phyloP scores from a whole-genome alignment of 2,329 filamentous ascomycete species.

The Arthrocladium fulminans region DNA sequence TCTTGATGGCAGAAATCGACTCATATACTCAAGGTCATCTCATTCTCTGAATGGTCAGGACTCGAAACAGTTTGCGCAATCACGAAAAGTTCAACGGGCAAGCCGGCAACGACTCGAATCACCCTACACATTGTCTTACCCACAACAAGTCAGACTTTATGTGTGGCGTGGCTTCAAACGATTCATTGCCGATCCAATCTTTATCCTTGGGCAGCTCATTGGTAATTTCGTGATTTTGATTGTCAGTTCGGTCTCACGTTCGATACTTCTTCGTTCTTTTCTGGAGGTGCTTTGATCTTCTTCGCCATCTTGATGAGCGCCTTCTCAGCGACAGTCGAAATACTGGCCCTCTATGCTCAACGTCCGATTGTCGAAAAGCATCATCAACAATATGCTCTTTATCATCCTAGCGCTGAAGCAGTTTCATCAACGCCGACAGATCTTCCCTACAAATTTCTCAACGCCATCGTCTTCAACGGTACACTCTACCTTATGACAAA shows the following conservation, averaged over 20 bases:
- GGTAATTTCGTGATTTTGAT: conserved; percentile 62
- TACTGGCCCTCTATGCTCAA: conserved; percentile 72
- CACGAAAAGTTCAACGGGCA: conserved; percentile 36
- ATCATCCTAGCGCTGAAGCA: conserved; percentile 85
- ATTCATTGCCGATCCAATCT: conserved; percentile 53
- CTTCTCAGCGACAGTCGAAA: conserved; percentile 57
- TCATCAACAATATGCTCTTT: conserved; percentile 74
- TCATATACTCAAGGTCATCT: conserved; percentile 35
- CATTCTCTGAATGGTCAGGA: conserved; percentile 35
- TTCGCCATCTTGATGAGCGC: conserved; percentile 55
- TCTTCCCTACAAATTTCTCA: conserved; percentile 71
- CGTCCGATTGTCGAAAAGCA: conserved; percentile 91
- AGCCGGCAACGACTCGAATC: conserved; percentile 42
- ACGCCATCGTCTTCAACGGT: conserved; percentile 67
- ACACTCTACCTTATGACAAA: conserved; percentile 82
- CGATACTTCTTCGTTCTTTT: conserved; percentile 53
- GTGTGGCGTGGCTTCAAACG: conserved; percentile 56
- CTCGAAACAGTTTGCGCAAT: conserved; percentile 33
- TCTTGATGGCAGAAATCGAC: conserved; percentile 36
- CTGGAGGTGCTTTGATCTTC: conserved; percentile 57
- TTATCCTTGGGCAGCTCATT: conserved; percentile 53
- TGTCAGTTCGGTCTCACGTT: conserved; percentile 54
- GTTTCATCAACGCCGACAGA: conserved; percentile 78
- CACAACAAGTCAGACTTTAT: conserved; percentile 48
- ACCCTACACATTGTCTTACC: conserved; percentile 48